These are phyloP conservation scores for Aspergillus diversus DNA, from an alignment of 495 filamentous ascomycete species.

Conservation along the genomic window DNA sequence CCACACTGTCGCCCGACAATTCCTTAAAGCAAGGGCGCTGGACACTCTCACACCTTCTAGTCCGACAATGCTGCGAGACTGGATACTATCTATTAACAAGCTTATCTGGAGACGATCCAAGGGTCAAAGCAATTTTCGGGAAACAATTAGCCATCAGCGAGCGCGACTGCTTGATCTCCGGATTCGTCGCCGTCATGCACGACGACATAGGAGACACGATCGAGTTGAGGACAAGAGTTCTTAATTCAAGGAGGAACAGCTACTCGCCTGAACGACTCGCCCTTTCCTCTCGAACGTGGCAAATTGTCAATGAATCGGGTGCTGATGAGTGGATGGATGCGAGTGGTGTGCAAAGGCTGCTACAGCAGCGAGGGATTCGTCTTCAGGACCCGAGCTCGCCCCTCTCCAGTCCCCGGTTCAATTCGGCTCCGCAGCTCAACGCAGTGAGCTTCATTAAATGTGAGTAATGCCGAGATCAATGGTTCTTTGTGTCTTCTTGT, in stretches of 20 bases:
- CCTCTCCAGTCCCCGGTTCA: slow-evolving; percentile 18
- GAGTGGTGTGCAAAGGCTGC: slow-evolving; percentile 32
- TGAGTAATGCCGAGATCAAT: slow-evolving; percentile 24
- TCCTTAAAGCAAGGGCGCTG: slow-evolving; percentile 22
- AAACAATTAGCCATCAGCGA: slow-evolving; percentile 24
- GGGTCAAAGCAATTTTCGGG: slow-evolving; percentile 31
- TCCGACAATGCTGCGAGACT: slow-evolving; percentile 32
- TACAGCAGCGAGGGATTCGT: slow-evolving; percentile 28
- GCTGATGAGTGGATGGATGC: slow-evolving; percentile 35
- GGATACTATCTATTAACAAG: slow-evolving; percentile 33
- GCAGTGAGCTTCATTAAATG: slow-evolving; percentile 28
- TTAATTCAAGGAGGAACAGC: slow-evolving; percentile 23
- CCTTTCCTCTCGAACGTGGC: slow-evolving; percentile 27
- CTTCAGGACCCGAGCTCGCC: slow-evolving; percentile 20
- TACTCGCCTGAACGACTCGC: slow-evolving; percentile 23
- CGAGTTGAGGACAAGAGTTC: slow-evolving; percentile 28
- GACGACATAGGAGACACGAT: slow-evolving; percentile 28
- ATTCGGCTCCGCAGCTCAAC: slow-evolving; percentile 26
- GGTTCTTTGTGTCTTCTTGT: slow-evolving; percentile 19
- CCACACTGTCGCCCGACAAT: slow-evolving; percentile 17
- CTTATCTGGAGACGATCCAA: slow-evolving; percentile 18
- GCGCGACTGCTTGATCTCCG: slow-evolving; percentile 28
- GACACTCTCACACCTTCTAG: slow-evolving; percentile 35
- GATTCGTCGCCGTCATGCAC: slow-evolving; percentile 27
- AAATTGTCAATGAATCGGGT: slow-evolving; percentile 27